These are phyloP conservation scores for Spirogloea muscicola DNA, from an alignment of 139 green algal species.

Conservation along the genomic window DNA sequence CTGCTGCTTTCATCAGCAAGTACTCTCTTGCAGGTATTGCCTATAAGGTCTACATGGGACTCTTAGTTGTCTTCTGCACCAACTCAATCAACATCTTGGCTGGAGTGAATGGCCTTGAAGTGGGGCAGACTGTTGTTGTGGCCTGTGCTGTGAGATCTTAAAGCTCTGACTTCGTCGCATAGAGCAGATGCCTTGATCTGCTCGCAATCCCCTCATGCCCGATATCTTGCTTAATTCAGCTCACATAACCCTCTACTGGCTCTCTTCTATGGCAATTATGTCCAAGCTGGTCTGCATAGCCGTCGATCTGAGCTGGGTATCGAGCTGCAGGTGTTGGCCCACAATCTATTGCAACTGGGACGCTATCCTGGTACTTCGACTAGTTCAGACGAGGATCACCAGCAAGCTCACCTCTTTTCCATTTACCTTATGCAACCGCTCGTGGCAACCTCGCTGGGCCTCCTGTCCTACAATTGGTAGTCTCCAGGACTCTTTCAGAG, in stretches of 20 bases:
- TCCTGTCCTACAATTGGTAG: constrained; percentile 69
- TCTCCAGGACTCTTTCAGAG: no score
- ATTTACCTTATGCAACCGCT: constrained; percentile 87
- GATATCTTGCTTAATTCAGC: no score
- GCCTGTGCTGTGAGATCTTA: constrained; percentile 63
- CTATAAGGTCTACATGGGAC: constrained; percentile 92
- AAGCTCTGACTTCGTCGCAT: background rate
- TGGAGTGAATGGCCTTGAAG: constrained; percentile 92
- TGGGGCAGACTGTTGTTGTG: constrained; percentile 90
- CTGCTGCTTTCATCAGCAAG: no score
- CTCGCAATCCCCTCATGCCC: no score
- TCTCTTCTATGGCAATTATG: no score
- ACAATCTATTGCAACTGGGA: constrained; percentile 32
- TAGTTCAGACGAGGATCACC: background rate
- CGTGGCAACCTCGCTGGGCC: constrained; percentile 68
- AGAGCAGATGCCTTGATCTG: no score
- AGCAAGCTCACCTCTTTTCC: constrained; percentile 92
- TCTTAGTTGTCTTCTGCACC: constrained; percentile 92
- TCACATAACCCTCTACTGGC: no score
- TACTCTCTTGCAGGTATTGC: no score
- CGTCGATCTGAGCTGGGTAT: no score
- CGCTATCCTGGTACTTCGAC: background rate
- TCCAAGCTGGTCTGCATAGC: no score
- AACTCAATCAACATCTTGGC: constrained; percentile 99
- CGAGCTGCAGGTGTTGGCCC: constrained; percentile 39